A percentile compares a stretch with the other conserved stretches of the same genome.
phyloP scores from a whole-genome alignment of 202 grass and related monocot genomes.

The Cymbopogon flexuosus region DNA sequence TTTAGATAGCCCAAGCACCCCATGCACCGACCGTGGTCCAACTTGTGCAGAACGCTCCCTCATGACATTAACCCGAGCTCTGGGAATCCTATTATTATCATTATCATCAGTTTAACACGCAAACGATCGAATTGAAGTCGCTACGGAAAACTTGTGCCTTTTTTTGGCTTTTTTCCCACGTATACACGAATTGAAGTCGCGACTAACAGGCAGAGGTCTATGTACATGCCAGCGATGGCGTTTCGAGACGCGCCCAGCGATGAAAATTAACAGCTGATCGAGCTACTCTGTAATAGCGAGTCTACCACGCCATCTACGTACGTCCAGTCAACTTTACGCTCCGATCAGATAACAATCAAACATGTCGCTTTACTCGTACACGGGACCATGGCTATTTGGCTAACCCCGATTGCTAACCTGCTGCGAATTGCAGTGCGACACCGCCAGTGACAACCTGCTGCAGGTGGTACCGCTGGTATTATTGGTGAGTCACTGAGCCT shows the following conservation, averaged over 20 bases:
- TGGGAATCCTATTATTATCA: neutral
- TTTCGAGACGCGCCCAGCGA: constrained; percentile 1
- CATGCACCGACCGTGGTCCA: too few relatives aligned
- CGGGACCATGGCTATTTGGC: neutral
- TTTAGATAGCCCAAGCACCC: too few relatives aligned
- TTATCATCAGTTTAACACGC: too few relatives aligned
- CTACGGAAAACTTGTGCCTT: neutral
- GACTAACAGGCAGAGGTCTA: neutral
- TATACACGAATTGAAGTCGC: neutral
- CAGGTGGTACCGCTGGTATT: neutral
- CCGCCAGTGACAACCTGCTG: neutral
- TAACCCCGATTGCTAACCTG: too few relatives aligned
- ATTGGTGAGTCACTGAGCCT: neutral
- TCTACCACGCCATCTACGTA: neutral
- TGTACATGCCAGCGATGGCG: neutral
- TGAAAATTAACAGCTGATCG: constrained; percentile 4
- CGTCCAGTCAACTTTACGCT: neutral
- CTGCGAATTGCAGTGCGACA: neutral
- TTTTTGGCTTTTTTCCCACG: neutral
- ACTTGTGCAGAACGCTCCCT: too few relatives aligned
- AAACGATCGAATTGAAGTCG: neutral
- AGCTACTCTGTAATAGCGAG: neutral
- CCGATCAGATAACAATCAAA: neutral
- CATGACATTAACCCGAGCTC: neutral
- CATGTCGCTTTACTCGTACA: neutral